Percentiles rank a stretch among this genome's conserved stretches.
phyloP scores from a whole-genome alignment of 169 alveolate species.

The Plasmodium berghei region DNA sequence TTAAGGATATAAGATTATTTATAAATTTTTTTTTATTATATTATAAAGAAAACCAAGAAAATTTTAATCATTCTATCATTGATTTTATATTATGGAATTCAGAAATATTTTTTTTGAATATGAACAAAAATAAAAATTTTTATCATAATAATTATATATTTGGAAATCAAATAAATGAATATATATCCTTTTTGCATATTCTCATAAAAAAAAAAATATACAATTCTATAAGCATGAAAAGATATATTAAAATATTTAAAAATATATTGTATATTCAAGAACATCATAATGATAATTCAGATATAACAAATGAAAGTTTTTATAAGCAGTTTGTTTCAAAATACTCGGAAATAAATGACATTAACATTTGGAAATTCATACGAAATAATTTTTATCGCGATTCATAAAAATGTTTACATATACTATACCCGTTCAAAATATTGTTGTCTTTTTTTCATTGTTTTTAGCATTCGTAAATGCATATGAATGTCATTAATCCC shows the following conservation, averaged over 20 bases:
- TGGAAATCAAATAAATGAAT: conserved; percentile 35
- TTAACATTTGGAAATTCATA: conserved; percentile 29
- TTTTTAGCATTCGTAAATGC: too few species aligned
- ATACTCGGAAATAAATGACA: conserved; percentile 17
- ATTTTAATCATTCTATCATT: conserved; percentile 19
- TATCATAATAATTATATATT: conserved; percentile 42
- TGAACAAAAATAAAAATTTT: conserved; percentile 7
- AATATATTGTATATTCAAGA: conserved; percentile 31
- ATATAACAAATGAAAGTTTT: neutral
- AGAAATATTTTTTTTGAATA: conserved; percentile 25
- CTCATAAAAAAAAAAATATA: conserved; percentile 23
- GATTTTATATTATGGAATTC: conserved; percentile 40
- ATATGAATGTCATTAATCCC: too few species aligned
- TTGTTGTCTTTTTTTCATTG: too few species aligned
- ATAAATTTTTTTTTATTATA: conserved; percentile 11
- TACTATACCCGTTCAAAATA: neutral
- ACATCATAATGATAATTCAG: neutral
- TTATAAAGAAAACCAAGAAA: conserved; percentile 25
- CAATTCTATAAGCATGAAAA: conserved; percentile 9
- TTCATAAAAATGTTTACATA: neutral
- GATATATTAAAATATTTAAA: conserved; percentile 20
- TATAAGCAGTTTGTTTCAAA: conserved; percentile 13
- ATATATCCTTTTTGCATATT: neutral
- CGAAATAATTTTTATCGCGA: neutral
- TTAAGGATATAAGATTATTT: conserved; percentile 37